Base-by-base conservation (phyloP, 1,284 basidiomycete genomes). In the Puccinia hordei region DNA sequence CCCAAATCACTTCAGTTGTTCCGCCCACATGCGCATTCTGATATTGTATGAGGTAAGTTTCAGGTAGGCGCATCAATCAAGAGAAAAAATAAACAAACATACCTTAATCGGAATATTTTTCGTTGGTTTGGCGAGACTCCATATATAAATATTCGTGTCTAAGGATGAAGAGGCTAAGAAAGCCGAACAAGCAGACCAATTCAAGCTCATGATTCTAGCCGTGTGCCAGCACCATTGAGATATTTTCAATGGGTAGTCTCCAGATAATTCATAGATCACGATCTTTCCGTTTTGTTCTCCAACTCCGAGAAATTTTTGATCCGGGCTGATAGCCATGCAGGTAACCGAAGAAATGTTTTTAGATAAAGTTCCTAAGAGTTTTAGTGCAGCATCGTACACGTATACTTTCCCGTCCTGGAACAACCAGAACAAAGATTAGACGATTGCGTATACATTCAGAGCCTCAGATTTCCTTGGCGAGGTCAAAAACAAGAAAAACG, bases 131-230 rank as follows among this genome's bases (percentile, higher is more conserved):
- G 88, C 88, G 53, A 93, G 90, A 83, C 91, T 91, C 91, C 94
- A 98, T 55, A 98, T 87, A 85, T 94, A 97, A 10, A 97, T 90
- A 84, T 94, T 90, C 38, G 95, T 96, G 85, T 99, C 96, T 51
- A 96, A 88, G 12, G 93, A 93, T 19, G 91, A 94, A 10, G 93
- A 94, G 2, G 91, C 94, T 81, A 93, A 90, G 83, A 94, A 89
- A 83, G 88, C 88, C 3, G 90, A 90, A 83, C 93, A 90, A 0
- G 89, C 85, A 2, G 92, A 91, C 90, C 92, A 98, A 0, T 90
- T 87, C 19, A 98, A 88, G 22, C 92, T 90, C 83, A 92, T 89
- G 81, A 98, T 89, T 27, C 93, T 90, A 0, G 90, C 93, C 3
- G 91, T 89, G 87, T 99, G 96, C 88, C 92, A 92, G 4, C 93